Evolutionary conservation across 2,329 filamentous ascomycete genomes (phyloP).

Genomic region (Paecilomyces dactylethromorphus): DNA sequence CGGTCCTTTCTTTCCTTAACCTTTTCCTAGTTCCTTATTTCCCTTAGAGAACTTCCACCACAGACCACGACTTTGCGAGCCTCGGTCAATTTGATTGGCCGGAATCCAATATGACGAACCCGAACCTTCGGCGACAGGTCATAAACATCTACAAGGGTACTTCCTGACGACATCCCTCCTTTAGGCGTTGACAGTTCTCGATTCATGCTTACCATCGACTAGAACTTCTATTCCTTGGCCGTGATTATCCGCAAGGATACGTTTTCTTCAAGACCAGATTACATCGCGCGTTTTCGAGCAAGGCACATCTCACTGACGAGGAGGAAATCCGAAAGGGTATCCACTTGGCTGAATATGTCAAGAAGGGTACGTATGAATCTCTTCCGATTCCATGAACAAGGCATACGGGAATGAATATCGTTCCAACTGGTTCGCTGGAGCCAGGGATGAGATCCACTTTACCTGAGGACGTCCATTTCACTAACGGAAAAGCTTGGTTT

Average conservation of each 20-base stretch:
- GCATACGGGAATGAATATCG: not conserved
- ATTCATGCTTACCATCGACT: not conserved
- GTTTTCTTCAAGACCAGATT: conserved; percentile 73
- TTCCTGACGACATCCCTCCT: not conserved
- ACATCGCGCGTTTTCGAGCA: conserved; percentile 77
- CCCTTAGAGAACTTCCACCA: conserved; percentile 20
- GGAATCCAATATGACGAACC: conserved; percentile 37
- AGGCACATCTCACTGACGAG: conserved; percentile 64
- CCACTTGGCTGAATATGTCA: conserved; percentile 75
- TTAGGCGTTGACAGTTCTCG: not conserved
- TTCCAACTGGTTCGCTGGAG: not conserved
- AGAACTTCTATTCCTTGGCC: conserved; percentile 81
- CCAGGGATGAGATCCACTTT: not conserved
- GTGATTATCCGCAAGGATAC: conserved; percentile 81
- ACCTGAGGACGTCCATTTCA: not conserved
- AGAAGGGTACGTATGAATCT: conserved; percentile 59
- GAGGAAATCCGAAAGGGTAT: conserved; percentile 71
- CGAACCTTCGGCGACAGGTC: conserved; percentile 66
- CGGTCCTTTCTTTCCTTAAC: conserved; percentile 41
- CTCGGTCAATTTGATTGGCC: not conserved
- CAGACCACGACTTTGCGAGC: not conserved
- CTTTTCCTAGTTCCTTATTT: conserved; percentile 27
- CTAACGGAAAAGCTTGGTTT: conserved; percentile 1
- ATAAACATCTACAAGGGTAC: conserved; percentile 84
- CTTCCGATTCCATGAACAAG: not conserved